Evolutionary conservation across 768 basidiomycete genomes (phyloP).

Genomic region (Tremella mesenterica): DNA sequence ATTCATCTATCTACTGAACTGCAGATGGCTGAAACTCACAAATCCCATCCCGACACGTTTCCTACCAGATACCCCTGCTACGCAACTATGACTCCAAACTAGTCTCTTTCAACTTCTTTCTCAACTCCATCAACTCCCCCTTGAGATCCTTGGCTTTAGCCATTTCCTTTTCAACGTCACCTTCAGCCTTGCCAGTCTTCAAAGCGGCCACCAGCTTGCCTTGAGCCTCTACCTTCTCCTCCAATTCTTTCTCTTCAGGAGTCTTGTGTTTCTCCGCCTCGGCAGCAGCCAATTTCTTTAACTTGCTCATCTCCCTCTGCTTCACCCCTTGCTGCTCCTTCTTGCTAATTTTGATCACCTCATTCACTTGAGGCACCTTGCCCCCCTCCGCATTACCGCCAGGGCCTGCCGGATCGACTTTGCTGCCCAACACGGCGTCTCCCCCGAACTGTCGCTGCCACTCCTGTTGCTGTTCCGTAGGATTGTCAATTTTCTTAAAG

Average conservation of each 20-base stretch:
- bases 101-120: conserved; percentile 33
- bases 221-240: conserved; percentile 66
- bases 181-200: conserved; percentile 50
- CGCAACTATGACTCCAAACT: neutral
- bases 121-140: conserved; percentile 31
- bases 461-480: conserved; percentile 52
- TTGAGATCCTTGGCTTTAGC: conserved; percentile 28
- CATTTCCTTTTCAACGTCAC: conserved; percentile 22
- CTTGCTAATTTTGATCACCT: conserved; percentile 23
- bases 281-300: conserved; percentile 47
- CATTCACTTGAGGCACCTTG: conserved; percentile 45
- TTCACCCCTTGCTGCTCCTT: conserved; percentile 36
- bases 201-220: conserved; percentile 63
- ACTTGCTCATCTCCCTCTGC: conserved; percentile 49
- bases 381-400: conserved; percentile 46
- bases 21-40: too few species aligned
- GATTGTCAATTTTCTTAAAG: conserved; percentile 87
- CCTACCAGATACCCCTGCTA: conserved; percentile 3
- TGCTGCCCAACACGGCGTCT: conserved; percentile 31
- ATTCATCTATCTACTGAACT: neutral
- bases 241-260: conserved; percentile 62
- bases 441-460: conserved; percentile 79
- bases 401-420: conserved; percentile 34
- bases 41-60: too few species aligned
- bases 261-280: conserved; percentile 51